Base-by-base conservation (phyloP, 371 early-diverging fungal genomes). In the Conidiobolus incongruus region DNA sequence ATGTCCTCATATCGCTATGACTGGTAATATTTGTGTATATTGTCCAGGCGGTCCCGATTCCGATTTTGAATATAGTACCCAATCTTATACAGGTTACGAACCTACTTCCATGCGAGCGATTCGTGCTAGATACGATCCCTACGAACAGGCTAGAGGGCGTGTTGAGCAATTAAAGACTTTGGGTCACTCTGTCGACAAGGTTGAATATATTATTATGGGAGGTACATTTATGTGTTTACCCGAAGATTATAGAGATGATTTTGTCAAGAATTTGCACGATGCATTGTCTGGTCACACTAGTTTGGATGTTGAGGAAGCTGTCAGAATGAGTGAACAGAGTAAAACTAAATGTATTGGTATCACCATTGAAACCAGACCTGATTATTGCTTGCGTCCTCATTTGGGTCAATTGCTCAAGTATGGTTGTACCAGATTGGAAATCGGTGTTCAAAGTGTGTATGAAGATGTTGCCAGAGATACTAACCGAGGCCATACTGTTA, bases 31-130 rank as follows among this genome's bases (percentile, higher is more conserved):
- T 48, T 99, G 99, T 58, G 96, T 97, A 67, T 81, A 99, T 63
- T 98, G 99, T 56, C 99, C 99, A 21, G 99, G 99, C 40, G 99
- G 99, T 0, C 99, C 99, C 10, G 99, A 99, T 60, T 95, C 96
- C 2, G 99, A 99, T 61, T 99, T 99, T 60, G 99, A 99, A 63
- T 99, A 99, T 63, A 95, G 96, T 30, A 99, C 99, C 22, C 99
- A 99, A 58, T 91, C 92, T 8, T 99, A 99, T 54, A 99, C 99
- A 12, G 99, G 99, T 28, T 99, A 98, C 58, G 99, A 99, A 54
- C 99, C 99, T 4, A 99, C 99, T 1, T 84, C 85, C 40, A 99
- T 99, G 99, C 81, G 99, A 33, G 99, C 99, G 2, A 99, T 99
- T 49, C 72, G 99, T 38, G 86, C 95, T 22, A 71, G 99, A 30